Evolutionary conservation across 108 stramenopile species (phyloP).

Genomic region (Cyclotella atomus): DNA sequence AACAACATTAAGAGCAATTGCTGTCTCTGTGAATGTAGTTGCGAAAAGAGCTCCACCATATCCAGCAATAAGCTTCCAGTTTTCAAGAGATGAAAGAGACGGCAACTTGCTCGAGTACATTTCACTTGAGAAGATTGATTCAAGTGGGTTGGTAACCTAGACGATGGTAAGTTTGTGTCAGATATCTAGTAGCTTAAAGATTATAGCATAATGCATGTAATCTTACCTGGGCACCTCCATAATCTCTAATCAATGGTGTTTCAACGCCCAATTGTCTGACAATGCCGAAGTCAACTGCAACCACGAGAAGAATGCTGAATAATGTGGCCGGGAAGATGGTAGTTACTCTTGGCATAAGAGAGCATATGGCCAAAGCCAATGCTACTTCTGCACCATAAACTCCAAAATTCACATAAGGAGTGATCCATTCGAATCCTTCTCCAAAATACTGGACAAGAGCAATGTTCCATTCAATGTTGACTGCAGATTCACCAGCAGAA

Average conservation of each 20-base stretch:
- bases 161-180: not conserved
- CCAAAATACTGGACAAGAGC: constrained; percentile 40
- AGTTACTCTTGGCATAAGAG: constrained; percentile 40
- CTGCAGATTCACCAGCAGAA: constrained; percentile 16
- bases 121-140: constrained; percentile 27
- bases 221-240: constrained; percentile 43
- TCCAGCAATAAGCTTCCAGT: constrained; percentile 42
- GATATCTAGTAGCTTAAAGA: not conserved
- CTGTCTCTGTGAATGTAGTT: constrained; percentile 46
- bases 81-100: constrained; percentile 39
- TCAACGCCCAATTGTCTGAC: constrained; percentile 40
- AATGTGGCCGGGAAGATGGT: constrained; percentile 45
- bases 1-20: constrained; percentile 47
- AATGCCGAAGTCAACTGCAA: constrained; percentile 34
- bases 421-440: constrained; percentile 42
- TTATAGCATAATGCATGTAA: not conserved
- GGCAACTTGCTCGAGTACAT: constrained; percentile 26
- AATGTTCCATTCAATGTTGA: constrained; percentile 28
- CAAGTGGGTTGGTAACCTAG: constrained; percentile 31
- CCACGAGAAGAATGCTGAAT: constrained; percentile 30
- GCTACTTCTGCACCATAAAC: constrained; percentile 28
- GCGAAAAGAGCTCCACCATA: constrained; percentile 47
- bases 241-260: constrained; percentile 50
- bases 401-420: constrained; percentile 21
- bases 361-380: constrained; percentile 18